Base-by-base conservation (phyloP, 2,329 filamentous ascomycete genomes). In the Arthroderma uncinatum region DNA sequence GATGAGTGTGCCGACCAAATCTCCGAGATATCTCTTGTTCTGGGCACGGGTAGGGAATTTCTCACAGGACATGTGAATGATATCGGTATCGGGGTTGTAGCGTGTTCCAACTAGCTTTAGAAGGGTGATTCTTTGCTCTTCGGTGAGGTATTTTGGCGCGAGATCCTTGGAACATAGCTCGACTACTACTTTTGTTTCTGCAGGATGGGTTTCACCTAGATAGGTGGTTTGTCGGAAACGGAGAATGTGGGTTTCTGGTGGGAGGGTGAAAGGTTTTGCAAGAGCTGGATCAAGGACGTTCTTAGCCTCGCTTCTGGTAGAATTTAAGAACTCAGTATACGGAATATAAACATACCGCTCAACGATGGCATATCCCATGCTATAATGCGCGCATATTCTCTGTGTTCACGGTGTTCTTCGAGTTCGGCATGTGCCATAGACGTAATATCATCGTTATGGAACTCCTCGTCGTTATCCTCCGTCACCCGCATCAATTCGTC, bases 221-320 rank as follows among this genome's bases (percentile, higher is more conserved):
- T 97, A 97, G 37, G 86, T 91, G 14, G 93, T 98, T 77, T 95
- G 96, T 66, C 93, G 86, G 83, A 96, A 98, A 66, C 92, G 86
- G 58, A 98, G 82, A 48, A 89, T 83, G 64, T 87, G 79, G 48
- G 67, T 69, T 61, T 82, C 72, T 30, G 78, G 71, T 12, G 80
- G 79, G 1, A 92, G 89, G 2, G 84, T 81, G 70, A 95, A 97
- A 16, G 88, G 86, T 72, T 88, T 88, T 57, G 88, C 86, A 61
- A 93, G 81, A 69, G 92, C 89, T 95, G 57, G 36, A 42, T 25
- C 25, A 21, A 36, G 42, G 6, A 53, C 4, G 5, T 39, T 42
- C 9, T 54, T 30, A 55, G 53, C n/a, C 2, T 33, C 36, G n/a
- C 12, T 25, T 30, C 23, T 7, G 25, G 2, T 28, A 23, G 28